phyloP scores from a whole-genome alignment of 805 yeast genomes.

The Candida qinlingensis region DNA sequence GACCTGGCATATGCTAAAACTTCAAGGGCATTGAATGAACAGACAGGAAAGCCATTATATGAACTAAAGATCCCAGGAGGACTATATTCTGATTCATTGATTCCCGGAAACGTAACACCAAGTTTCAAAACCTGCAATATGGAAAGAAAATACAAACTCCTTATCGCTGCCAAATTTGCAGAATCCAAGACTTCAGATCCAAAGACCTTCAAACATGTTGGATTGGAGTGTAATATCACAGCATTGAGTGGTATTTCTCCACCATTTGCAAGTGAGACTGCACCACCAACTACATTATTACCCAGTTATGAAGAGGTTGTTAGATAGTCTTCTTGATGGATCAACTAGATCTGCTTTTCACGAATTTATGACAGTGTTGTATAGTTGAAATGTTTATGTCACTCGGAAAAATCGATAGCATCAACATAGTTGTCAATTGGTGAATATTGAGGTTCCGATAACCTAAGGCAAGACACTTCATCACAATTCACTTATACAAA shows the following conservation, averaged over 20 bases:
- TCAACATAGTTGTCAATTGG: too few species aligned
- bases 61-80: slow-evolving; percentile 20
- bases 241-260: slow-evolving; percentile 10
- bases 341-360: too few species aligned
- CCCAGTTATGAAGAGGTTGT: slow-evolving; percentile 8
- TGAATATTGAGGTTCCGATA: too few species aligned
- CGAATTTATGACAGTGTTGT: too few species aligned
- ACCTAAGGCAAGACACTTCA: too few species aligned
- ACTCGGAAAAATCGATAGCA: too few species aligned
- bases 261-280: slow-evolving; percentile 8
- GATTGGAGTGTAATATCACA: slow-evolving; percentile 1
- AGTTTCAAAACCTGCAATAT: slow-evolving; percentile 52
- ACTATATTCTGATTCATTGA: slow-evolving; percentile 33
- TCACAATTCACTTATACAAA: too few species aligned
- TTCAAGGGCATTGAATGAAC: slow-evolving; percentile 8
- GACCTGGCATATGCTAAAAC: slow-evolving; percentile 7
- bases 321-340: not conserved
- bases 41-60: slow-evolving; percentile 37
- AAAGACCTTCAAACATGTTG: not conserved
- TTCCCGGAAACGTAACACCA: slow-evolving; percentile 36
- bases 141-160: slow-evolving; percentile 36
- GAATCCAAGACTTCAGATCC: slow-evolving; percentile 1
- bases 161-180: slow-evolving; percentile 29
- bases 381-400: too few species aligned
- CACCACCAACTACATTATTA: slow-evolving; percentile 5